Base-by-base conservation (phyloP, 2,329 filamentous ascomycete species). In the Fusarium papillatum region DNA sequence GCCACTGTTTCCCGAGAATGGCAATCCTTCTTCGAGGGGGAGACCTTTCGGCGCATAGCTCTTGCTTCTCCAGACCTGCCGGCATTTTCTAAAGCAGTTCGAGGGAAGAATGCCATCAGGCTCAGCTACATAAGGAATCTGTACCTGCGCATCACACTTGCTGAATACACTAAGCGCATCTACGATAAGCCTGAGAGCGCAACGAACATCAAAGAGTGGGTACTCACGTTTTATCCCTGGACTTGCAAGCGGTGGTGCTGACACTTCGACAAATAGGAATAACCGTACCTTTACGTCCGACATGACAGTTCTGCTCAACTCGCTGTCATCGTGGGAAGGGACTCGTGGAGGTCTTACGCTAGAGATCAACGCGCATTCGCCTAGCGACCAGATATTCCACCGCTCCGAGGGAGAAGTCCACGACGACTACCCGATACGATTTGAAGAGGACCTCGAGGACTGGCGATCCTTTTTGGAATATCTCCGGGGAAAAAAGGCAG, bases 1-100 rank as follows among this genome's bases (percentile, higher is more conserved):
- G 71, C 71, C 31, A 55, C 66, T 5, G 71, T 75, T 16, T 75
- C 48, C 26, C 48, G 22, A 57, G 73, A 72, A 8, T 74, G 73
- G 73, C 66, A 74, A 64, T 41, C 14, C 24, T 72, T 74, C n/a
- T 72, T 74, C 22, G 71, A 75, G 19, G 36, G 48, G 17, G 24
- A 66, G 19, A 66, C 68, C 1, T 76, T 76, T 13, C 62, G 50
- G 5, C 64, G 36, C 39, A 17, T 72, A n/a, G 71, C 48, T 38
- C 57, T 74, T 8, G 10, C 5, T 24, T 55, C 38, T 3, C 16
- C 61, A 48, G 73, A 74, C 41, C 14, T 76, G 3, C 26, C 22
- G 14, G 3, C 9, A 7, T 70, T 74, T n/a, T 24, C 60, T 0
- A 69, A 53, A 36, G 39, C n/a, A 8, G 34, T 72, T 7, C 19